Base-by-base conservation (phyloP, 305 asterid genomes). In the Fraxinus albicans region DNA sequence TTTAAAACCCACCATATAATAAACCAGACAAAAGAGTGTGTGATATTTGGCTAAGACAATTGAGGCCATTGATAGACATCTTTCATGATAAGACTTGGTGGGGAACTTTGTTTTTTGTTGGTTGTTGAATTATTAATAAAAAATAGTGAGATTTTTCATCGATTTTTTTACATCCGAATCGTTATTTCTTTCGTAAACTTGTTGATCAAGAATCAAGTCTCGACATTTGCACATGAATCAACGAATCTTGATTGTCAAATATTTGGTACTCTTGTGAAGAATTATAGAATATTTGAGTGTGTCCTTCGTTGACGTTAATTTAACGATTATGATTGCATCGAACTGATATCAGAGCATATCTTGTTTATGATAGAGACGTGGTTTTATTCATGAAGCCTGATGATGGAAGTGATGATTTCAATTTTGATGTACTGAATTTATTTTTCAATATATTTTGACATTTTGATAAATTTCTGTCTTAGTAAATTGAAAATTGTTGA, bases 1-100 rank as follows among this genome's bases (percentile, higher is more conserved):
- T 29, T 12, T 6, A 3, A 31, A 31, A 69, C 76, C 12, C 75
- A 10, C 12, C 21, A 4, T 29, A 69, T 5, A 13, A 29, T 29
- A 29, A 29, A 69, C 38, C 67, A 35, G 80, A 77, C 81, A 83
- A 83, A 77, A 80, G 78, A 86, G 84, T 19, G 74, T 31, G 74
- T 77, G 77, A 76, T 42, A 74, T 78, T 65, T 79, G 73, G 69
- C 69, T 35, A 81, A 77, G 82, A 72, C 80, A 44, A 80, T 5
- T 4, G 27, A 67, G n/a, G 77, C 15, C 21, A 80, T 15, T 47
- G 38, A 53, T 33, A 4, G 17, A 50, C 12, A 8, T 44, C 38
- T 58, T 50, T 50, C 47, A 8, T 72, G 53, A 47, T 33, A 34
- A 31, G 80, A 80, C 65, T 44, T 53, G 38, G 25, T 31, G 35